These are phyloP conservation scores for Sphaerostilbella broomeana DNA, from an alignment of 2,329 filamentous ascomycete species.

Conservation along the genomic window DNA sequence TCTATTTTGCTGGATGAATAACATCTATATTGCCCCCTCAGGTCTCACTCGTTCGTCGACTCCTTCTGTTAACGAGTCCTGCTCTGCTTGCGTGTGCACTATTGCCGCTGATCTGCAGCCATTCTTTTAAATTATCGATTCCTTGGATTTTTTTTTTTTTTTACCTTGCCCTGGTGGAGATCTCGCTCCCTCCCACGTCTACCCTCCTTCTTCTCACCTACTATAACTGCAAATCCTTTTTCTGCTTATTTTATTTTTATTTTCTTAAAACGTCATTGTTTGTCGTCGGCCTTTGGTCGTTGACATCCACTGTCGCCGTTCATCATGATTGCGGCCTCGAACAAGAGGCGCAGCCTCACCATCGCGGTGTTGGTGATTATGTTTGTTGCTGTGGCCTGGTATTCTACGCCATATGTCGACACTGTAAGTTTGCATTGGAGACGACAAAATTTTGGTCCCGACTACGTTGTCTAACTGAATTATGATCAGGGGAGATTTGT, in stretches of 20 bases:
- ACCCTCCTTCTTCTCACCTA: neutral
- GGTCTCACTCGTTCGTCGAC: too few species aligned
- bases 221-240: neutral
- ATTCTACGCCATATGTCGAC: conserved; percentile 12
- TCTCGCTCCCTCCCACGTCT: neutral
- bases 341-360: conserved; percentile 10
- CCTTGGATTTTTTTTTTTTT: neutral
- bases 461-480: too few species aligned
- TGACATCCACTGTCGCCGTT: neutral
- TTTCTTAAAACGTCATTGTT: neutral
- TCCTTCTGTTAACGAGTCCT: too few species aligned
- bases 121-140: neutral
- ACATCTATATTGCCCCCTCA: too few species aligned
- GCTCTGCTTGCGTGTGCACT: too few species aligned
- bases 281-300: conserved; percentile 3
- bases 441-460: too few species aligned
- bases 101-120: neutral
- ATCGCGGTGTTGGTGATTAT: conserved; percentile 6
- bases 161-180: too few species aligned
- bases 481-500: conserved; percentile 3
- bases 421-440: conserved; percentile 8
- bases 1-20: too few species aligned
- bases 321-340: conserved; percentile 8
- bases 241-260: neutral
- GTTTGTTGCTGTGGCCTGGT: conserved; percentile 6